Percentiles rank a stretch among this genome's conserved stretches.
Evolutionary conservation across 345 rosid species (phyloP).

Genomic region (Eucalyptus pumila): DNA sequence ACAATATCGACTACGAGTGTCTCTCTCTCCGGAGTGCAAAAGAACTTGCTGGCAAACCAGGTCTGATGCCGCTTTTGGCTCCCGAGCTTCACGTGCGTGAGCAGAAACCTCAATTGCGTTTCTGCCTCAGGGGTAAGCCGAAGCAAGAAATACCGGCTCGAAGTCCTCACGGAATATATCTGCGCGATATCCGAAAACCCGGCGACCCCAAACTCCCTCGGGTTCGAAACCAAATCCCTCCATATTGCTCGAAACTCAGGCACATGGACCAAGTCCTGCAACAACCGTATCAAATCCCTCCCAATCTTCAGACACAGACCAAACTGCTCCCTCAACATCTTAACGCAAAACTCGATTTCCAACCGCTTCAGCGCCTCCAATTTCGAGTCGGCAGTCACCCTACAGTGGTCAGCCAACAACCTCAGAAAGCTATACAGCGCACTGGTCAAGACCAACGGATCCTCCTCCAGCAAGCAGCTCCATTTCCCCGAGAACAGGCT

Average conservation of each 20-base stretch:
- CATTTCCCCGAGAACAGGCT: conserved; percentile 31
- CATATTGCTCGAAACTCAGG: conserved; percentile 48
- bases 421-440: conserved; percentile 61
- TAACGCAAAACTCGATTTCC: conserved; percentile 63
- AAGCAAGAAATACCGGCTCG: conserved; percentile 54
- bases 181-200: conserved; percentile 36
- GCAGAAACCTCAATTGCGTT: conserved; percentile 58
- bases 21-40: conserved; percentile 43
- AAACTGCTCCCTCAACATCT: conserved; percentile 64
- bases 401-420: conserved; percentile 66
- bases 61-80: conserved; percentile 57
- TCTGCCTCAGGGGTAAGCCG: conserved; percentile 65
- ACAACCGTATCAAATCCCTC: conserved; percentile 56
- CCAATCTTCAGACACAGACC: conserved; percentile 55
- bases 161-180: conserved; percentile 42
- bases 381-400: conserved; percentile 4
- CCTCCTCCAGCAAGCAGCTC: conserved; percentile 46
- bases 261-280: conserved; percentile 73
- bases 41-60: conserved; percentile 69
- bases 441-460: conserved; percentile 39
- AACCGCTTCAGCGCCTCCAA: conserved; percentile 32
- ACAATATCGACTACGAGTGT: conserved; percentile 49
- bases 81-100: conserved; percentile 63
- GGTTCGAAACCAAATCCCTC: conserved; percentile 46
- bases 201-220: conserved; percentile 14